Evolutionary conservation across 1,284 basidiomycete species (phyloP).

Genomic region (Agroathelia rolfsii): DNA sequence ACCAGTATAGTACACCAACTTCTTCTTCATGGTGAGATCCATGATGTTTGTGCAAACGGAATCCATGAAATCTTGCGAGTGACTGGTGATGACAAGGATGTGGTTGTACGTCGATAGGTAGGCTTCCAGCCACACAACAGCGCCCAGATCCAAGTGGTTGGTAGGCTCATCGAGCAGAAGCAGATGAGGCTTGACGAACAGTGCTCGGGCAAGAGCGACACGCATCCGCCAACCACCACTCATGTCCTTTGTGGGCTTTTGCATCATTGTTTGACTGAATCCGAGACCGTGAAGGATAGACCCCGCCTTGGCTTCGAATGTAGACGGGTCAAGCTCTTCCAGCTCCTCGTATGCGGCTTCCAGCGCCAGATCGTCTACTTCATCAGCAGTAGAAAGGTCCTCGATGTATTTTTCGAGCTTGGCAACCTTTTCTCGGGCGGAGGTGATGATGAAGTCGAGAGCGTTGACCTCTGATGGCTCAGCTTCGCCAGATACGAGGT

Average conservation of each 20-base stretch:
- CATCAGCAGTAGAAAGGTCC: constrained; percentile 83
- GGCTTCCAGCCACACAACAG: constrained; percentile 98
- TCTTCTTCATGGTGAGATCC: constrained; percentile 87
- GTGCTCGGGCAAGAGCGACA: constrained; percentile 89
- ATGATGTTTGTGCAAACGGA: constrained; percentile 95
- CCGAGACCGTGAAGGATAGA: constrained; percentile 96
- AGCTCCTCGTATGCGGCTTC: constrained; percentile 93
- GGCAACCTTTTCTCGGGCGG: constrained; percentile 90
- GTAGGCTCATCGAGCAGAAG: constrained; percentile 85
- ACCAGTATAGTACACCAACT: constrained; percentile 88
- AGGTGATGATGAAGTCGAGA: constrained; percentile 90
- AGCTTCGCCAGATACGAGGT: constrained; percentile 91
- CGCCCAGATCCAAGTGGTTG: constrained; percentile 91
- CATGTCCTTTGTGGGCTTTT: constrained; percentile 96
- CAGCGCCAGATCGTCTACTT: constrained; percentile 78
- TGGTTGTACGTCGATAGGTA: constrained; percentile 98
- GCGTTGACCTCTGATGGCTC: constrained; percentile 96
- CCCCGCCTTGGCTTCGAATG: constrained; percentile 94
- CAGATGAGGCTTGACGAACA: constrained; percentile 95
- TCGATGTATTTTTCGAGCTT: constrained; percentile 92
- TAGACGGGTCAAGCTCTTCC: constrained; percentile 92
- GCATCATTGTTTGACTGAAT: constrained; percentile 89
- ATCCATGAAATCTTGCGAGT: constrained; percentile 99
- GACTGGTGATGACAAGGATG: constrained; percentile 92
- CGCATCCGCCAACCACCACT: constrained; percentile 99